A percentile compares a stretch with the other conserved stretches of the same genome.
phyloP scores from a whole-genome alignment of 164 flowering plant species.

The Vitis riparia region DNA sequence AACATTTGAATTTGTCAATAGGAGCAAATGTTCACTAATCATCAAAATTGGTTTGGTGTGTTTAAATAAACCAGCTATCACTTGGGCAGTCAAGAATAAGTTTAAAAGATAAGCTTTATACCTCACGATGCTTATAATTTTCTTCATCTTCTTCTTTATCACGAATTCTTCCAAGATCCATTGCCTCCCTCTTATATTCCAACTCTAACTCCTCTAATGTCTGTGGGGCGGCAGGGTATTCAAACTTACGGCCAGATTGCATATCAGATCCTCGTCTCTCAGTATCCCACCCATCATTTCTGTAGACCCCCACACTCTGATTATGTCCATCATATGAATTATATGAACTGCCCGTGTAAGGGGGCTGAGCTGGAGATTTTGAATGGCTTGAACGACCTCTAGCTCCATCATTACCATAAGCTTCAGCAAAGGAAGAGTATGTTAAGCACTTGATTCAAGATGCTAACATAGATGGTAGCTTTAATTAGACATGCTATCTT shows the following conservation, averaged over 20 bases:
- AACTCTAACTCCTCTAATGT: conserved; percentile 84
- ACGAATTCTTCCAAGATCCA: conserved; percentile 72
- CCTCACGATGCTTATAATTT: conserved; percentile 94
- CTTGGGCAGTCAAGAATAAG: too few relatives aligned
- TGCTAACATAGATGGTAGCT: conserved; percentile 53
- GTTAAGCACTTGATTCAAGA: conserved; percentile 67
- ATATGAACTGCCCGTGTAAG: conserved; percentile 46
- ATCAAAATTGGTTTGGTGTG: not conserved
- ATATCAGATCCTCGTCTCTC: conserved; percentile 57
- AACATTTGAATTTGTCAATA: too few relatives aligned
- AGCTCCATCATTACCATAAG: conserved; percentile 83
- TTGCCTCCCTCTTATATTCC: conserved; percentile 81
- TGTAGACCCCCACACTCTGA: conserved; percentile 49
- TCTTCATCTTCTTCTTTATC: conserved; percentile 98
- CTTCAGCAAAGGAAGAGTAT: conserved; percentile 89
- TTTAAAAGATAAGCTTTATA: conserved; percentile 24
- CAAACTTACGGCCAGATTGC: conserved; percentile 53
- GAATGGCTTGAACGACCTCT: conserved; percentile 75
- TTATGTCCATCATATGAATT: conserved; percentile 55
- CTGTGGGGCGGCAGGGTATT: conserved; percentile 46
- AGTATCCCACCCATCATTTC: conserved; percentile 60
- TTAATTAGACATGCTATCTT: conserved; percentile 51
- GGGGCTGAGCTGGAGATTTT: conserved; percentile 67
- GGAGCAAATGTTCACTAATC: too few relatives aligned
- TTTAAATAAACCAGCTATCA: not conserved